These are phyloP conservation scores for Russula ochroleuca DNA, from an alignment of 768 basidiomycete species.

Conservation along the genomic window DNA sequence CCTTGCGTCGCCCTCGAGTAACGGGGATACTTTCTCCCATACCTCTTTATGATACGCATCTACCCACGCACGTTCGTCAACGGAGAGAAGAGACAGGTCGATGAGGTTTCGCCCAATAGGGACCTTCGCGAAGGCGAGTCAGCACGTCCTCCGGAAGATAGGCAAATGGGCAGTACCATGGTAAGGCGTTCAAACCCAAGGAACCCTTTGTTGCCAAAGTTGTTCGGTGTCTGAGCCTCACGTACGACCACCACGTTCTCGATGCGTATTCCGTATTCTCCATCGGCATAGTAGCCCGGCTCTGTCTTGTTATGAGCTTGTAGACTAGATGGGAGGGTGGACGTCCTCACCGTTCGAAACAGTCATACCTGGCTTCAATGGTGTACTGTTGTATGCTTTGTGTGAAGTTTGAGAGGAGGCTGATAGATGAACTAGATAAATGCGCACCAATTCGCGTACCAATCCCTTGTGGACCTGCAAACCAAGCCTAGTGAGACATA, in stretches of 20 bases:
- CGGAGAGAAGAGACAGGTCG: constrained; percentile 55
- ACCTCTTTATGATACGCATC: constrained; percentile 79
- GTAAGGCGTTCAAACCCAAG: constrained; percentile 84
- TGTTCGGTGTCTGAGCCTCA: constrained; percentile 60
- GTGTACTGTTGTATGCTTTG: constrained; percentile 59
- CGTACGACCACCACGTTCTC: constrained; percentile 84
- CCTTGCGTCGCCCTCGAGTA: constrained; percentile 57
- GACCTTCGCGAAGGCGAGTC: constrained; percentile 40
- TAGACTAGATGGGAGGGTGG: neutral
- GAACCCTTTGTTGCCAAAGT: constrained; percentile 81
- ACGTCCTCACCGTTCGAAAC: constrained; percentile 66
- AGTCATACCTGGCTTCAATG: constrained; percentile 82
- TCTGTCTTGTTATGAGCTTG: constrained; percentile 42
- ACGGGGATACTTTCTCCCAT: constrained; percentile 64
- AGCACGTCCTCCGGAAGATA: neutral
- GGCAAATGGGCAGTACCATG: constrained; percentile 51
- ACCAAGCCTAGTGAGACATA: neutral
- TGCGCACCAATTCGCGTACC: constrained; percentile 47
- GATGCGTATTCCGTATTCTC: constrained; percentile 86
- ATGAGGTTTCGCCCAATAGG: constrained; percentile 87
- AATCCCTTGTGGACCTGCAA: constrained; percentile 57
- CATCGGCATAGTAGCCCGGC: constrained; percentile 90
- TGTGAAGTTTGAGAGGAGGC: neutral
- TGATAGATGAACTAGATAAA: neutral
- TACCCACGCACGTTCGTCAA: constrained; percentile 75